Evolutionary conservation across 148 eudicot genomes (phyloP), one percentile per base, ranked within the genome.

Genomic region (Rheum nobile): DNA sequence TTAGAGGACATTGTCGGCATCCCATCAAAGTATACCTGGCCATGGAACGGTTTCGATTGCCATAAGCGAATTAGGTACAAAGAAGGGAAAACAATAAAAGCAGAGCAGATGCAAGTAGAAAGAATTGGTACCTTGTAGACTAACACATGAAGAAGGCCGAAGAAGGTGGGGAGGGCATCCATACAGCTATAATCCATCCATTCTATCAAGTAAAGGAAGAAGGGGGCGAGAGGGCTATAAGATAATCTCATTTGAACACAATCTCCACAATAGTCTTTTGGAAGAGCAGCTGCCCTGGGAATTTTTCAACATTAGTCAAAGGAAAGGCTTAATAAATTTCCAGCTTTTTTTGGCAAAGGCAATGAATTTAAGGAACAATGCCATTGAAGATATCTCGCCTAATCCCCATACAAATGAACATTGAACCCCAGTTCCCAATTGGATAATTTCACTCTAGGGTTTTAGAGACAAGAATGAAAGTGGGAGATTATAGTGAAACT

Each of bases 171-270:
- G 71, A 93, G 78, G 29, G 82, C 44, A 76, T 91, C 94, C 26
- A 85, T 84, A 77, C 98, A 89, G 39, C 81, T 86, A 78, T 41
- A 93, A 42, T 91, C 92, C 96, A 91, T 89, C 98, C 94, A 93
- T 83, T 93, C 91, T 48, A 89, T 77, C 78, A 93, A 75, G 76
- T 79, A 85, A 4, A 88, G 79, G 82, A 93, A 80, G 57, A 91
- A 80, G 24, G 92, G 91, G 26, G 98, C 97, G 75, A 93, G 83
- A 41, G 92, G 87, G 76, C 95, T 87, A 75, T 83, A 85, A 38
- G 89, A 85, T 72, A 93, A 74, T 81, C 86, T 93, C 91, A 93
- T 86, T 74, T 88, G 92, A 39, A 91, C 82, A 80, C 78, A 80
- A 80, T 89, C 92, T 39, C 91, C 98, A 75, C 80, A 81, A 28